These are phyloP conservation scores for Apiotrichum siamense DNA, from an alignment of 1,284 basidiomycete genomes.

Conservation along the genomic window DNA sequence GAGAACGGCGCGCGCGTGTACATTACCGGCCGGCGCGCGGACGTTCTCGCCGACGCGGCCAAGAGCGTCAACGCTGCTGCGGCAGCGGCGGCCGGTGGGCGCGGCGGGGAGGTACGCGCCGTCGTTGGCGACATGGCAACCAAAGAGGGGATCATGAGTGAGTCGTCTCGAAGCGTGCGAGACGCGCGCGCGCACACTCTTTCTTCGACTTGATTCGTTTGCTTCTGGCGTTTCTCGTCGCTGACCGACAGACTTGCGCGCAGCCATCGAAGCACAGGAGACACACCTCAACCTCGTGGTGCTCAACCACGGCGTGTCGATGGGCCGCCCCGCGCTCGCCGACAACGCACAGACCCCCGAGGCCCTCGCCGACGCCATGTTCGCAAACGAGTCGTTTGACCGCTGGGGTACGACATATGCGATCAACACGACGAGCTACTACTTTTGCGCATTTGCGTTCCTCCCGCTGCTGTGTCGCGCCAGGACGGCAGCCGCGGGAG, in stretches of 20 bases:
- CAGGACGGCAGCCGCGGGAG: conserved; percentile 31
- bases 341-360: conserved; percentile 38
- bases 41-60: conserved; percentile 34
- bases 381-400: conserved; percentile 39
- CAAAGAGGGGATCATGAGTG: conserved; percentile 35
- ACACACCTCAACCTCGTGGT: conserved; percentile 37
- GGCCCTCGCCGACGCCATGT: conserved; percentile 40
- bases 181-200: too few species aligned
- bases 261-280: conserved; percentile 28
- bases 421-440: conserved; percentile 45
- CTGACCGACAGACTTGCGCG: conserved; percentile 26
- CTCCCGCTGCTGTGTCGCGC: conserved; percentile 42
- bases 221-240: too few species aligned
- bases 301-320: conserved; percentile 43
- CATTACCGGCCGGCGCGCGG: conserved; percentile 43
- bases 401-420: conserved; percentile 37
- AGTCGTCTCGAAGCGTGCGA: too few species aligned
- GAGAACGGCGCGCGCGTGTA: conserved; percentile 48
- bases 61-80: conserved; percentile 31
- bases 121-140: conserved; percentile 37
- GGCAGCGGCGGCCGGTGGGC: conserved; percentile 6
- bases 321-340: conserved; percentile 26
- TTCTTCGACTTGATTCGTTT: too few species aligned
- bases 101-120: conserved; percentile 27
- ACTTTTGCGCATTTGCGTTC: conserved; percentile 46